Evolutionary conservation across 148 eudicot genomes (phyloP).

Genomic region (Pouteria glomerata): DNA sequence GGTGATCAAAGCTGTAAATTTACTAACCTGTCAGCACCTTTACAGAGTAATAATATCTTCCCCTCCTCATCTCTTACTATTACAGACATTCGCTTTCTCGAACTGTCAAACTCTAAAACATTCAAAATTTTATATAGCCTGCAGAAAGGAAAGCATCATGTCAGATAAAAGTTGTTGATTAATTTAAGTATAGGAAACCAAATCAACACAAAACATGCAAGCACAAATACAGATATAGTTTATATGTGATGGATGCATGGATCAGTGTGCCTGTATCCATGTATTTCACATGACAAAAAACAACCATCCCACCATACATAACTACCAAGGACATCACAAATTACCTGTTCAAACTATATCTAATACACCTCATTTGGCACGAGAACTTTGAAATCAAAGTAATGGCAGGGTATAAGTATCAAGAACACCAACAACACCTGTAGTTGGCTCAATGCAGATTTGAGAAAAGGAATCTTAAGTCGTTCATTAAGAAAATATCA

Average conservation of each 20-base stretch:
- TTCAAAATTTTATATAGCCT: constrained; percentile 64
- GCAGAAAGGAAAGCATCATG: constrained; percentile 11
- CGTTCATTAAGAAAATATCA: no score
- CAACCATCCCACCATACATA: neutral
- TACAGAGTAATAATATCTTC: constrained; percentile 51
- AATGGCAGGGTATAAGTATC: neutral
- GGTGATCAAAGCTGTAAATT: neutral
- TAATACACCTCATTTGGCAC: neutral
- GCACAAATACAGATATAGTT: neutral
- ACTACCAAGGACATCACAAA: neutral
- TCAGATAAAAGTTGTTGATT: neutral
- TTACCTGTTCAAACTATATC: neutral
- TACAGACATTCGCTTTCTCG: constrained; percentile 90
- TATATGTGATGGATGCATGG: neutral
- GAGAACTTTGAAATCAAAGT: neutral
- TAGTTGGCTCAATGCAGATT: neutral
- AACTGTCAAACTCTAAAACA: constrained; percentile 76
- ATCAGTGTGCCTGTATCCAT: neutral
- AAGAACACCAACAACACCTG: neutral
- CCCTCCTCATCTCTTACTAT: constrained; percentile 66
- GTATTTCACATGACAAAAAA: neutral
- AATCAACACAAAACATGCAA: neutral
- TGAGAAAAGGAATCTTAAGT: neutral
- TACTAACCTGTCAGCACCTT: constrained; percentile 89
- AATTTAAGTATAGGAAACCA: constrained; percentile 1